Percentiles rank a stretch among this genome's conserved stretches.
Conservation (phyloP, 108 stramenopile species). For the Nitzschia sp. region DNA sequence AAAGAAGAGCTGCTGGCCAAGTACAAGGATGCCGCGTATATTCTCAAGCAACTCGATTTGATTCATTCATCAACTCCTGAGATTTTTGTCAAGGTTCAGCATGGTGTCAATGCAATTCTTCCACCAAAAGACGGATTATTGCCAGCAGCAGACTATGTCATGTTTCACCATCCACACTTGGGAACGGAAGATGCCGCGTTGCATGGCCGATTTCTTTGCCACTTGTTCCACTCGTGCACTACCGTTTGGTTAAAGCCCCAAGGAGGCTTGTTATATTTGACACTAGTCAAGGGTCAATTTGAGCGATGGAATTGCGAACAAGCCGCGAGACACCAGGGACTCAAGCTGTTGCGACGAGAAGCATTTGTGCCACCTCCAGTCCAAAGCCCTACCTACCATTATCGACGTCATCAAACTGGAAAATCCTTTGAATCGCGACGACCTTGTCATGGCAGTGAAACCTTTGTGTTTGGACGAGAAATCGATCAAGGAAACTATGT, state of each 20-base stretch:
- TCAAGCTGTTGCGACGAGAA: constrained; percentile 51
- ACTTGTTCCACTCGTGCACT: constrained; percentile 69
- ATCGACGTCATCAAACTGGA: constrained; percentile 83
- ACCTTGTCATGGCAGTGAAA: constrained; percentile 61
- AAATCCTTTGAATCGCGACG: constrained; percentile 72
- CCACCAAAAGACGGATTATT: neutral
- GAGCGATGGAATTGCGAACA: constrained; percentile 68
- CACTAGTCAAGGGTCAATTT: constrained; percentile 73
- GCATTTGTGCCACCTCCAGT: constrained; percentile 65
- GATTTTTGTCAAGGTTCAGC: constrained; percentile 25
- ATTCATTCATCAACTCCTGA: neutral
- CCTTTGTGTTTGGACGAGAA: constrained; percentile 61
- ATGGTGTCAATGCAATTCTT: constrained; percentile 73
- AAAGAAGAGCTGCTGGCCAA: constrained; percentile 39
- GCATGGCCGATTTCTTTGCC: constrained; percentile 74
- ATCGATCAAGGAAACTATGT: constrained; percentile 19
- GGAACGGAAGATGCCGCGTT: constrained; percentile 75
- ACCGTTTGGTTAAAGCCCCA: constrained; percentile 49
- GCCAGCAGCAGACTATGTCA: constrained; percentile 48
- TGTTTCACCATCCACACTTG: constrained; percentile 90
- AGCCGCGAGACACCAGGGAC: constrained; percentile 62
- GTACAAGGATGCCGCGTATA: constrained; percentile 53
- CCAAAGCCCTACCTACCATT: constrained; percentile 38
- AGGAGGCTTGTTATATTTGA: constrained; percentile 62
- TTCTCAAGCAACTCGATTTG: constrained; percentile 46